A percentile compares a stretch with the other conserved stretches of the same genome.
Conservation (phyloP, 805 yeast species). For the Candida pini region DNA sequence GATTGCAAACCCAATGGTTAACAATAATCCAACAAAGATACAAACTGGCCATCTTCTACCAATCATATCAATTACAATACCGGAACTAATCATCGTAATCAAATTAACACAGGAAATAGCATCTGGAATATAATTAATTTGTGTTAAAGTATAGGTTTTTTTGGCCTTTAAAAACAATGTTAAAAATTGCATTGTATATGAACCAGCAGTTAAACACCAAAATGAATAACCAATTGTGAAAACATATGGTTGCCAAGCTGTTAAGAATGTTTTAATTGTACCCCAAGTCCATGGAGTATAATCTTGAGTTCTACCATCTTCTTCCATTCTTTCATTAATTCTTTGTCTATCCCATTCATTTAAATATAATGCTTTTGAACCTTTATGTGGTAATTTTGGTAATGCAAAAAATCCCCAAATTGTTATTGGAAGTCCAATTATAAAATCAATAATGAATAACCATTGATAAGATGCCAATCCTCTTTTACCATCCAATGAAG, state of each 20-base stretch:
- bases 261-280: slow-evolving; percentile 34
- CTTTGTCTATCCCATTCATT: slow-evolving; percentile 20
- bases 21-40: slow-evolving; percentile 38
- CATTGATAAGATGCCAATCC: slow-evolving; percentile 69
- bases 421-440: slow-evolving; percentile 54
- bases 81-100: slow-evolving; percentile 36
- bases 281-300: slow-evolving; percentile 29
- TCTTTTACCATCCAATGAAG: slow-evolving; percentile 39
- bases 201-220: slow-evolving; percentile 23
- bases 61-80: slow-evolving; percentile 19
- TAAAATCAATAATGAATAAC: slow-evolving; percentile 64
- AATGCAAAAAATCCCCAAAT: slow-evolving; percentile 52
- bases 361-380: slow-evolving; percentile 16
- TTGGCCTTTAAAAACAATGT: slow-evolving; percentile 37
- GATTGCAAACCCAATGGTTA: slow-evolving; percentile 30
- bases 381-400: slow-evolving; percentile 42
- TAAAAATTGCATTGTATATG: slow-evolving; percentile 23
- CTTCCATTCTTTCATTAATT: slow-evolving; percentile 12
- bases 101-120: slow-evolving; percentile 51
- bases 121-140: slow-evolving; percentile 49
- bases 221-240: slow-evolving; percentile 20
- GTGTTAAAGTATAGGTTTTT: slow-evolving; percentile 37
- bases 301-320: slow-evolving; percentile 34
- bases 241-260: slow-evolving; percentile 41
- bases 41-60: slow-evolving; percentile 30